Percentiles rank a stretch among this genome's conserved stretches.
Evolutionary conservation across 768 basidiomycete genomes (phyloP).

Genomic region (Lactarius akahatsu): DNA sequence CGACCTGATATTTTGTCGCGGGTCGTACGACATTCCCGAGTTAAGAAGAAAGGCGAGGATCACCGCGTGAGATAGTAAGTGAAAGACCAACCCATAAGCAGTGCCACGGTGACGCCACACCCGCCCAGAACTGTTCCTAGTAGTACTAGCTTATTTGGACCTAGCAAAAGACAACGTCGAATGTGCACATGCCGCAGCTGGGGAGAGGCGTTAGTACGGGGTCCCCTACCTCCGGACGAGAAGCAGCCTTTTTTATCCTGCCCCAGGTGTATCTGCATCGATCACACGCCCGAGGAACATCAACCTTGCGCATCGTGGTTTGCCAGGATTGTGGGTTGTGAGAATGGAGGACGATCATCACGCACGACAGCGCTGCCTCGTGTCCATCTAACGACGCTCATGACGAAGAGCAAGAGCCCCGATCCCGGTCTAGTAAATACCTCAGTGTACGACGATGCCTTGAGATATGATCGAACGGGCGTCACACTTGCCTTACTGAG

Average conservation of each 20-base stretch:
- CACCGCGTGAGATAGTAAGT: background rate
- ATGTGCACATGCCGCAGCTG: background rate
- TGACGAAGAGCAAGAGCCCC: background rate
- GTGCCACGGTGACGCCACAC: background rate
- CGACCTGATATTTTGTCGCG: background rate
- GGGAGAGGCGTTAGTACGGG: slow-evolving; percentile 1
- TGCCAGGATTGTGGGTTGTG: background rate
- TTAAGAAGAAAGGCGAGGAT: background rate
- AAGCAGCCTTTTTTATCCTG: background rate
- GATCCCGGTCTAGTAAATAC: background rate
- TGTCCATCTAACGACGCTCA: background rate
- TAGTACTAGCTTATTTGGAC: background rate
- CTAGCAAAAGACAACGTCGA: background rate
- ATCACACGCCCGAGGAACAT: background rate
- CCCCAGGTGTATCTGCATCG: background rate
- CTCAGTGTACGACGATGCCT: background rate
- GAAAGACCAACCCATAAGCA: background rate
- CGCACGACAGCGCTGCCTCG: background rate
- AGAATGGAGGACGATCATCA: background rate
- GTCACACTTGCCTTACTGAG: background rate
- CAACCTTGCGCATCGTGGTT: background rate
- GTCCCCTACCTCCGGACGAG: background rate
- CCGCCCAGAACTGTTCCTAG: background rate
- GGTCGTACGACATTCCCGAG: background rate
- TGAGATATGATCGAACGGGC: background rate